Evolutionary conservation across 2,329 filamentous ascomycete species (phyloP), one percentile per base, ranked within the genome.

Genomic region (Sarocladium oryzae): DNA sequence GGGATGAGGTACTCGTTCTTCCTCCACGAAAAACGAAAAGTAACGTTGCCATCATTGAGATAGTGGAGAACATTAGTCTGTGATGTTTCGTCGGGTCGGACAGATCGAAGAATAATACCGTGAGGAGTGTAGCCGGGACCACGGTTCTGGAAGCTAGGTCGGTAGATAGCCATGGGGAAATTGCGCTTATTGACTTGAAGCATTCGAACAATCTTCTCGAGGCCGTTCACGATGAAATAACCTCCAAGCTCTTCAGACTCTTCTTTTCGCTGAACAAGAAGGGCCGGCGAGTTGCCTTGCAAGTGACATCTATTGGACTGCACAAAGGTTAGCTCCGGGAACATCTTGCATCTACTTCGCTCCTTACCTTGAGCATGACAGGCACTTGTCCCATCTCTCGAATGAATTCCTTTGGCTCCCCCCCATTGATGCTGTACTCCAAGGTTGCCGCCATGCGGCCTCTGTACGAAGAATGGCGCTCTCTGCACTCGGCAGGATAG

Each of bases 31-130:
- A 99, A 99, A 52, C 93, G 81, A 70, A 99, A 96, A 1, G 89
- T 97, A 61, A 97, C 85, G 67, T 96, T 97, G 57, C 93, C 93
- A 66, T 99, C 93, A 60, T 79, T 89, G 52, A 99, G 80, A 68
- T 97, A 99, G 70, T 99, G 93, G 46, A 99, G 78, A 30, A 95
- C 90, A 63, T 97, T 99, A 33, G 92, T 97, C 69, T 97, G 92
- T 26, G 91, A 96, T 8, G 92, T 96, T 71, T 99, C 90, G 69
- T 99, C 93, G n/a, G 91, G 91, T 53, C 93, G 84, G 51, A 96
- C 90, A 2, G 86, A 95, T 70, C 93, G 85, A 58, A 96, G 84
- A 62, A 95, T 88, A 53, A 97, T 87, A 76, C 90, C 93, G 63
- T 83, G 93, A 53, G 88, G 86, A 10, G 90, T 95, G 71, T 96